Percentiles rank a stretch among this genome's conserved stretches.
Conservation (phyloP, 2,329 filamentous ascomycete genomes). For the Trichoderma cornu-damae region DNA sequence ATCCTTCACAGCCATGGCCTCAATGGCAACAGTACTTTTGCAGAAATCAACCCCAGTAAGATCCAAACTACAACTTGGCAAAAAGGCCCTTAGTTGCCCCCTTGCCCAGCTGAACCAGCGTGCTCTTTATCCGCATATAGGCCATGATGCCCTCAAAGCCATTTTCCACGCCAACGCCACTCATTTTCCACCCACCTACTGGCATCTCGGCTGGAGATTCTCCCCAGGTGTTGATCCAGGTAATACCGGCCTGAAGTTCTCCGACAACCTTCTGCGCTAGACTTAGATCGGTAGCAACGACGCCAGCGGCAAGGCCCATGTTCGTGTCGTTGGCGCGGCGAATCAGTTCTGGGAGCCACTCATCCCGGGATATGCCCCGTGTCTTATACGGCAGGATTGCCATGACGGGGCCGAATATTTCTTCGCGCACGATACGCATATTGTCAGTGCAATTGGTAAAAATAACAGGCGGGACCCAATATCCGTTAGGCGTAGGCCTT, state of each 20-base stretch:
- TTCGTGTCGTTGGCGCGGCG: conserved; percentile 69
- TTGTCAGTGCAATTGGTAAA: conserved; percentile 80
- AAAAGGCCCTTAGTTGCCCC: conserved; percentile 63
- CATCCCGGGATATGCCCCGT: conserved; percentile 25
- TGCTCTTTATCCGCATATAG: conserved; percentile 85
- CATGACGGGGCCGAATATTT: conserved; percentile 89
- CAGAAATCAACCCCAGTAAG: too few relatives aligned
- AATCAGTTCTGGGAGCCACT: conserved; percentile 61
- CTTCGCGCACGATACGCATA: conserved; percentile 75
- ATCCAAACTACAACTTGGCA: conserved; percentile 52
- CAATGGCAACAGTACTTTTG: too few relatives aligned
- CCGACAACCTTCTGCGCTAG: conserved; percentile 66
- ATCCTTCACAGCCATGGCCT: too few relatives aligned
- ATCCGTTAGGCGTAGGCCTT: conserved; percentile 57
- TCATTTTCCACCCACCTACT: conserved; percentile 88
- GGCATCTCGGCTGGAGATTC: conserved; percentile 89
- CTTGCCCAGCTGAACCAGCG: conserved; percentile 70
- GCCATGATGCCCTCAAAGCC: conserved; percentile 71
- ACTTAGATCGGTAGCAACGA: conserved; percentile 73
- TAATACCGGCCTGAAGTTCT: conserved; percentile 75
- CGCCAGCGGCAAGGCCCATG: conserved; percentile 75
- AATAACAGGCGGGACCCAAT: conserved; percentile 77
- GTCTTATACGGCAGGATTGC: conserved; percentile 69
- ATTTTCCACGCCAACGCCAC: conserved; percentile 83
- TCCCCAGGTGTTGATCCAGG: conserved; percentile 93